Evolutionary conservation across 2,329 filamentous ascomycete species (phyloP).

Genomic region (Clathrospora elynae): DNA sequence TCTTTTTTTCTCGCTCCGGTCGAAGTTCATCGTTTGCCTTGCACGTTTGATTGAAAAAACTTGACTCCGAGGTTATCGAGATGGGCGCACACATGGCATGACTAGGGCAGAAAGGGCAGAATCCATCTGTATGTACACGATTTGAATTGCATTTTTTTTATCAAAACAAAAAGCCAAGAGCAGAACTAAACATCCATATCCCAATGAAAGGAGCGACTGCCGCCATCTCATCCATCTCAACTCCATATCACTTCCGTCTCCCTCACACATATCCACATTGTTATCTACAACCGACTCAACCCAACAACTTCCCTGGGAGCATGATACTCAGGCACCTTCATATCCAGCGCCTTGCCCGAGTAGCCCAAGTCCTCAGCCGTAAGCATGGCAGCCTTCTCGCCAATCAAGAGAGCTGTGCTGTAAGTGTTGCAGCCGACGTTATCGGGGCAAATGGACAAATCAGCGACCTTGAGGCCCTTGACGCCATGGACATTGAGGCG

Average conservation of each 20-base stretch:
- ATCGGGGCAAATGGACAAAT: slow-evolving; percentile 76
- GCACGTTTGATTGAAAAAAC: too few relatives aligned
- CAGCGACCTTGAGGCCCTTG: slow-evolving; percentile 76
- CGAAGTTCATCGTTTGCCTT: too few relatives aligned
- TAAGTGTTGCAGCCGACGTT: slow-evolving; percentile 69
- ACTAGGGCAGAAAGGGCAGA: too few relatives aligned
- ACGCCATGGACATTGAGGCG: slow-evolving; percentile 78
- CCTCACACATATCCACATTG: not conserved
- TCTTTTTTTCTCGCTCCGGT: too few relatives aligned
- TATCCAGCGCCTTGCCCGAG: slow-evolving; percentile 72
- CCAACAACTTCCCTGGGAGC: slow-evolving; percentile 53
- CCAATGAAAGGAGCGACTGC: too few relatives aligned
- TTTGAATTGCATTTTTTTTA: too few relatives aligned
- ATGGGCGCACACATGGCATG: too few relatives aligned
- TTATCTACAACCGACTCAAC: slow-evolving; percentile 48
- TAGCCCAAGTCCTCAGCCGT: slow-evolving; percentile 76
- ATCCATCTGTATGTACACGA: too few relatives aligned
- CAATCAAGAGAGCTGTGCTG: slow-evolving; percentile 73
- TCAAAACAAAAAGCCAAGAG: too few relatives aligned
- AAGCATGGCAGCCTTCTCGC: slow-evolving; percentile 74
- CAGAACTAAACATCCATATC: too few relatives aligned
- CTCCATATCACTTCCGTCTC: not conserved
- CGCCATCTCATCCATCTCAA: not conserved
- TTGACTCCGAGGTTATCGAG: too few relatives aligned
- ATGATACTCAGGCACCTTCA: slow-evolving; percentile 67